Evolutionary conservation across 345 rosid genomes (phyloP).

Genomic region (Kernera saxatilis): DNA sequence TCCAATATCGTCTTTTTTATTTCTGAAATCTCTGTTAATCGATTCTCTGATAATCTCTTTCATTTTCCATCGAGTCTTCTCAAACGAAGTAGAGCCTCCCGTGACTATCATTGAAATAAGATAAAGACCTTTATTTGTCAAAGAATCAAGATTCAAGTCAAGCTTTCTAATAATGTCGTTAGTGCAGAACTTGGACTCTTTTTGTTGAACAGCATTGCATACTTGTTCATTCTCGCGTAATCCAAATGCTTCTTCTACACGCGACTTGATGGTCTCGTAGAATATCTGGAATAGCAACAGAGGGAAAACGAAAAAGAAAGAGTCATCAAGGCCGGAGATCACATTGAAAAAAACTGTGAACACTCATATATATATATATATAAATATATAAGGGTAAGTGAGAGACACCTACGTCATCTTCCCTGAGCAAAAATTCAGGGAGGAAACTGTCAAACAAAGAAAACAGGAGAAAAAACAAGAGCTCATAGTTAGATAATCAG

Average conservation of each 20-base stretch:
- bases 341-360: neutral
- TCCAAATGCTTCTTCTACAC: constrained; percentile 63
- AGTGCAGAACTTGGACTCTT: constrained; percentile 19
- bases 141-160: constrained; percentile 38
- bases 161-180: constrained; percentile 33
- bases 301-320: neutral
- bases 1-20: constrained; percentile 11
- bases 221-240: constrained; percentile 25
- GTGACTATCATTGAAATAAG: constrained; percentile 45
- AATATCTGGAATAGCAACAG: constrained; percentile 43
- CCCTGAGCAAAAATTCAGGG: constrained; percentile 71
- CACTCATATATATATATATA: neutral
- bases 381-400: too few relatives aligned
- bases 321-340: neutral
- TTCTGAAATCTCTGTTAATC: constrained; percentile 18
- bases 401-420: constrained; percentile 70
- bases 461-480: neutral
- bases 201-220: constrained; percentile 16
- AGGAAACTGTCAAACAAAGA: constrained; percentile 38
- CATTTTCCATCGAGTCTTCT: constrained; percentile 55
- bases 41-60: constrained; percentile 47
- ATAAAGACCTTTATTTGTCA: constrained; percentile 64
- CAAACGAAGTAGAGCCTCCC: constrained; percentile 41
- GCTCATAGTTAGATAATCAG: neutral
- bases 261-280: constrained; percentile 45